Evolutionary conservation across 2,329 filamentous ascomycete genomes (phyloP), one percentile per base, ranked within the genome.

Genomic region (Colletotrichum caudatum): DNA sequence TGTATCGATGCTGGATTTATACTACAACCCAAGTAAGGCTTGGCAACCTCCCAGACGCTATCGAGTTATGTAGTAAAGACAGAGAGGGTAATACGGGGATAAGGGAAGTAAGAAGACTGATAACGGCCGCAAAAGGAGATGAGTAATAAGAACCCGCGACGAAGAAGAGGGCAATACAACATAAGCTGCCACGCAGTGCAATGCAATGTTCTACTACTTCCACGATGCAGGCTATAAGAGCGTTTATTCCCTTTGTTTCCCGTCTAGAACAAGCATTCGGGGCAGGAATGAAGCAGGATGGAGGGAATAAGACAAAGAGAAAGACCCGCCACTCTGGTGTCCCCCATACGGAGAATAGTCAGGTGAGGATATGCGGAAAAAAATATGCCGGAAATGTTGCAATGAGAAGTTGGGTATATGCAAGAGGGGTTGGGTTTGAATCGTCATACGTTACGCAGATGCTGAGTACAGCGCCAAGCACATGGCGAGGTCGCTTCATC

Each of bases 151-250:
- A 35, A n/a, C 39, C 23, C 20, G 56, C 16, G 11, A 18, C 37
- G 16, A 48, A 48, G 9, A 58, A 33, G 44, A 37, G n/a, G 39
- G 46, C 12, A 26, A 64, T 35, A 56, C 69, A 41, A 41, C 54
- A 64, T 53, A 59, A 54, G 37, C 64, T 37, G 53, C 48, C 59
- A 54, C 54, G 69, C 65, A 50, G 51, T 72, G 66, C 69, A 72
- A 72, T 64, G 69, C 66, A 46, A 60, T 60, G 53, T 56, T 61
- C 51, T 57, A 50, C 64, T 57, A 50, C 20, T 60, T 39, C 48
- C 54, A 60, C 64, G 65, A 69, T 69, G 69, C 69, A 56, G 65
- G 54, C 65, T 56, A 64, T 16, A 20, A 69, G 46, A 37, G 48
- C 54, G 54, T 64, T 48, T 56, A 57, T 12, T 20, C 56, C 60